These are phyloP conservation scores for Mycena filopes DNA, from an alignment of 768 basidiomycete species.

Conservation along the genomic window DNA sequence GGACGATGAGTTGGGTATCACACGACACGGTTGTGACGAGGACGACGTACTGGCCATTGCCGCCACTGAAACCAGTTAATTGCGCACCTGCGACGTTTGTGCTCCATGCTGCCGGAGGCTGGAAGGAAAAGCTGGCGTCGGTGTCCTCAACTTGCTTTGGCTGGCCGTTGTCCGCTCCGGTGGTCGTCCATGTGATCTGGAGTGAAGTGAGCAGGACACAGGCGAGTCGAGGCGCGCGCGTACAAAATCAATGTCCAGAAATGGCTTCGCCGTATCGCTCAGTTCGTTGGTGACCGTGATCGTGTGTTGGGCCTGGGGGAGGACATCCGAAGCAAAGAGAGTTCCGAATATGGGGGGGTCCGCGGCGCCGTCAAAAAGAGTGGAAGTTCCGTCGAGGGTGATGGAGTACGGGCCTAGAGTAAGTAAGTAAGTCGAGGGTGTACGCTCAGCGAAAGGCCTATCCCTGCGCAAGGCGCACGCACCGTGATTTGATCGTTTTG, in stretches of 20 bases:
- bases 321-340: constrained; percentile 41
- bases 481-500: constrained; percentile 49
- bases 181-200: constrained; percentile 6
- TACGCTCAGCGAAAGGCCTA: background rate
- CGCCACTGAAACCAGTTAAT: constrained; percentile 25
- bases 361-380: constrained; percentile 35
- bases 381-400: constrained; percentile 39
- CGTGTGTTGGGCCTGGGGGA: constrained; percentile 40
- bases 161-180: background rate
- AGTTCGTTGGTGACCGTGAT: constrained; percentile 37
- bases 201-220: background rate
- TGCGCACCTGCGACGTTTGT: constrained; percentile 11
- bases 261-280: constrained; percentile 16
- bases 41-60: constrained; percentile 31
- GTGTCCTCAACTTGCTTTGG: constrained; percentile 22
- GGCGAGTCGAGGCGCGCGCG: background rate
- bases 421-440: too few relatives aligned
- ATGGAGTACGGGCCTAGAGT: constrained; percentile 38
- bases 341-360: constrained; percentile 37
- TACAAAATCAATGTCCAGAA: constrained; percentile 50
- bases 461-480: background rate
- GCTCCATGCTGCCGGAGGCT: constrained; percentile 22
- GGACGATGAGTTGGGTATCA: background rate
- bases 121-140: constrained; percentile 1
- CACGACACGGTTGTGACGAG: background rate